phyloP scores from a whole-genome alignment of 306 rosid species.

The Aeschynomene evenia region DNA sequence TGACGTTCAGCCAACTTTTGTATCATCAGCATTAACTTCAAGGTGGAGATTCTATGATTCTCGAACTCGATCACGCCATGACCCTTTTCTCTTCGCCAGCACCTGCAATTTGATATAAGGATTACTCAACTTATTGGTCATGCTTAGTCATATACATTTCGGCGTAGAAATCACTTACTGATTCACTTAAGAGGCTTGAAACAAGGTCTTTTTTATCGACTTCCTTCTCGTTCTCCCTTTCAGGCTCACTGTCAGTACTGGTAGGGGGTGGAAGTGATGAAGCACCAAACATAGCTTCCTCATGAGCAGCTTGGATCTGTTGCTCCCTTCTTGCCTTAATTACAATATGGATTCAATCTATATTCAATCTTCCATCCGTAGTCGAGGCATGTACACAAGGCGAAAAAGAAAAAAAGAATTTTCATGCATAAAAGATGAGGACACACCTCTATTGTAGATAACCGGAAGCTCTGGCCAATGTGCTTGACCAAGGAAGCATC shows the following conservation, averaged over 20 bases:
- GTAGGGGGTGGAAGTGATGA: conserved; percentile 41
- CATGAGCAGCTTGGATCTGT: conserved; percentile 82
- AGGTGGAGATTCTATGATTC: conserved; percentile 29
- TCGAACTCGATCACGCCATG: conserved; percentile 94
- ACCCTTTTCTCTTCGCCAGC: conserved; percentile 76
- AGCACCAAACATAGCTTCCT: conserved; percentile 88
- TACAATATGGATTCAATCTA: conserved; percentile 11
- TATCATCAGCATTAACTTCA: neutral
- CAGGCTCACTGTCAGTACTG: conserved; percentile 51
- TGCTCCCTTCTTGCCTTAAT: conserved; percentile 77
- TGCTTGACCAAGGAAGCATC: conserved; percentile 71
- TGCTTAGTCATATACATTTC: neutral
- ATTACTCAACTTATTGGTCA: conserved; percentile 17
- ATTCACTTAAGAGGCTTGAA: conserved; percentile 73
- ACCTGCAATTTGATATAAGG: conserved; percentile 49
- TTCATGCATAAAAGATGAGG: neutral
- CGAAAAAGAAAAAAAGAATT: neutral
- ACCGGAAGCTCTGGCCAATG: conserved; percentile 89
- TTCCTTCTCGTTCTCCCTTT: conserved; percentile 52
- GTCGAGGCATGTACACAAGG: conserved; percentile 12
- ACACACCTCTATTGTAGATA: conserved; percentile 75
- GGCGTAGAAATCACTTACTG: conserved; percentile 44
- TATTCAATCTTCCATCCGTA: conserved; percentile 8
- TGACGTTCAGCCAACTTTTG: neutral
- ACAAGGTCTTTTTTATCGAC: conserved; percentile 43